A percentile compares a stretch with the other conserved stretches of the same genome.
Evolutionary conservation across 768 basidiomycete species (phyloP).

Genomic region (Panaeolus cyanescens): DNA sequence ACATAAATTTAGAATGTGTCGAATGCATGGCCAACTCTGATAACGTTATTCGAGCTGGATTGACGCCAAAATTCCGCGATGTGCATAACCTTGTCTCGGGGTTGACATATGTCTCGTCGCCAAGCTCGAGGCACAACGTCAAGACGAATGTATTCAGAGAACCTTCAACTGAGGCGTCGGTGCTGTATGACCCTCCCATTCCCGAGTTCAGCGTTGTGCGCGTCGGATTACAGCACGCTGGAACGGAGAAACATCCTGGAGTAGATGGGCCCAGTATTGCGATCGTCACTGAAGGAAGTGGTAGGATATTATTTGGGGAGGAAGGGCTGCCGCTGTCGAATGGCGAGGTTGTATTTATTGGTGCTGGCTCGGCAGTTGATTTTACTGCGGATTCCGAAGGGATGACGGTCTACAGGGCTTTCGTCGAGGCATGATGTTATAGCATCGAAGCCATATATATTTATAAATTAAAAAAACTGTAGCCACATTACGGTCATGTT

Average conservation of each 20-base stretch:
- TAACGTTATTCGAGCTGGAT: conserved; percentile 97
- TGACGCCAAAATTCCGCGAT: conserved; percentile 96
- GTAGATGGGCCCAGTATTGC: conserved; percentile 85
- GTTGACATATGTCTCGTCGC: conserved; percentile 81
- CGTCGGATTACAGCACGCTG: conserved; percentile 46
- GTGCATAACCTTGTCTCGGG: conserved; percentile 86
- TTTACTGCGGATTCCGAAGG: conserved; percentile 39
- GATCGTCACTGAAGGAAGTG: conserved; percentile 74
- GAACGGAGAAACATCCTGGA: conserved; percentile 54
- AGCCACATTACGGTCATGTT: too few species aligned
- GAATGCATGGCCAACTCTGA: conserved; percentile 99
- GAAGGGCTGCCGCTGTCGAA: conserved; percentile 42
- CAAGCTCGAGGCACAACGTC: conserved; percentile 71
- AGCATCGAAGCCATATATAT: too few species aligned
- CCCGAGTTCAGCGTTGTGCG: conserved; percentile 90
- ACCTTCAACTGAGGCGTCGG: conserved; percentile 24
- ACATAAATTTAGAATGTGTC: conserved; percentile 80
- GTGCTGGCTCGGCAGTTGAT: conserved; percentile 61
- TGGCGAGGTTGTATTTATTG: conserved; percentile 85
- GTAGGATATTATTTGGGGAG: conserved; percentile 52
- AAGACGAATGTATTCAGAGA: conserved; percentile 49
- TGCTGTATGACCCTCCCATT: conserved; percentile 88
- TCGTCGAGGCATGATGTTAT: conserved; percentile 51
- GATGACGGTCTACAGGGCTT: conserved; percentile 69
- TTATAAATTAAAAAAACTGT: too few species aligned